Conservation (phyloP, 2,329 filamentous ascomycete species). For the Fusarium nygamai region DNA sequence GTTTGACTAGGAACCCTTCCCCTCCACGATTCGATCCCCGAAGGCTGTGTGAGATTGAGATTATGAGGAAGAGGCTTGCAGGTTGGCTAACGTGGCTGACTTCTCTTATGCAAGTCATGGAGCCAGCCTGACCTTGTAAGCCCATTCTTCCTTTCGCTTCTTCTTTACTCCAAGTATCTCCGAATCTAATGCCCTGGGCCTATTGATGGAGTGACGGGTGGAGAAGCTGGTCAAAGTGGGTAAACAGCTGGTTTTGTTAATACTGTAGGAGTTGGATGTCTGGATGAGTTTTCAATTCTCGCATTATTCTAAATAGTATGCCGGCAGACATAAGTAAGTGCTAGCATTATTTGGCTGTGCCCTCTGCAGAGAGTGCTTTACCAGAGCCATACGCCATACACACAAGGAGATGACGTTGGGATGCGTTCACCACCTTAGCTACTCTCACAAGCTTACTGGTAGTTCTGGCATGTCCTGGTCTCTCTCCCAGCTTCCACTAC, state of each 20-base stretch:
- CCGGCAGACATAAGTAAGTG: background rate
- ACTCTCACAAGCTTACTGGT: background rate
- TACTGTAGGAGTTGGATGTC: constrained; percentile 17
- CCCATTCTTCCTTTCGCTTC: background rate
- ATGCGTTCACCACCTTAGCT: background rate
- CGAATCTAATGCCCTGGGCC: background rate
- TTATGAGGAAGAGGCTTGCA: constrained; percentile 15
- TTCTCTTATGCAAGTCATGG: constrained; percentile 36
- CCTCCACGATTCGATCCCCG: constrained; percentile 15
- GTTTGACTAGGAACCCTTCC: constrained; percentile 28
- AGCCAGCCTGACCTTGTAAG: background rate
- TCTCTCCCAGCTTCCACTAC: background rate
- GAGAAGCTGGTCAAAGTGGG: constrained; percentile 18
- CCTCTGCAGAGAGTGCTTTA: background rate
- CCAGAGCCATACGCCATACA: background rate
- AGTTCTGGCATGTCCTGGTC: background rate
- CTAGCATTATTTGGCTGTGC: background rate
- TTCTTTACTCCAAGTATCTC: background rate
- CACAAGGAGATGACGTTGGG: background rate
- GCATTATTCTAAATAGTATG: background rate
- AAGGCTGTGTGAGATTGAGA: constrained; percentile 15
- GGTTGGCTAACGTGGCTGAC: constrained; percentile 16
- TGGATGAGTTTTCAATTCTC: constrained; percentile 1
- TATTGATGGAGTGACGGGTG: constrained; percentile 13
- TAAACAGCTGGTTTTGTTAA: constrained; percentile 10